Conservation (phyloP, 495 filamentous ascomycete species). For the Aspergillus haitiensis region DNA sequence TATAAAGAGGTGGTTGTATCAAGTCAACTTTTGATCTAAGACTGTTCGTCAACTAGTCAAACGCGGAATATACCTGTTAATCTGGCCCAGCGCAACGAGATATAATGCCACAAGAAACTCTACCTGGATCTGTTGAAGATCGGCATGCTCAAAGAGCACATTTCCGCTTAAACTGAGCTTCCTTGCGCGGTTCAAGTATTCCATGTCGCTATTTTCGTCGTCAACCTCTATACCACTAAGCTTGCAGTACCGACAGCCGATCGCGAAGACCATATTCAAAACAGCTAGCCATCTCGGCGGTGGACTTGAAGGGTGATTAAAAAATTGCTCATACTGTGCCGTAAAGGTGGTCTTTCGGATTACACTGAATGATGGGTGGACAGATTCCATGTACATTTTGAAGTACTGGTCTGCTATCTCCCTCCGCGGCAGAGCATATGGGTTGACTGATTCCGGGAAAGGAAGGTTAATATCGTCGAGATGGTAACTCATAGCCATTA, state of each 20-base stretch:
- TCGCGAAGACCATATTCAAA: slow-evolving; percentile 66
- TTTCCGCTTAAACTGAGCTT: slow-evolving; percentile 50
- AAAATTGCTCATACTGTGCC: slow-evolving; percentile 44
- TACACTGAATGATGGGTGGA: slow-evolving; percentile 59
- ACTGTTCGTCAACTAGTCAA: background rate
- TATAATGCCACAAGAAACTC: slow-evolving; percentile 57
- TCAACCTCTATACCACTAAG: slow-evolving; percentile 38
- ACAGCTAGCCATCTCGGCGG: slow-evolving; percentile 55
- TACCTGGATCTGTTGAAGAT: slow-evolving; percentile 61
- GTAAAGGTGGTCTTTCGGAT: slow-evolving; percentile 46
- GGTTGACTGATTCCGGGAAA: slow-evolving; percentile 43
- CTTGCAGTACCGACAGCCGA: slow-evolving; percentile 51
- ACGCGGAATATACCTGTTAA: slow-evolving; percentile 55
- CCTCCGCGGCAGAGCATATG: slow-evolving; percentile 51
- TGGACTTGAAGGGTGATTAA: slow-evolving; percentile 24
- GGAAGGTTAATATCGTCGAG: slow-evolving; percentile 55
- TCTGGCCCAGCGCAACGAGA: slow-evolving; percentile 56
- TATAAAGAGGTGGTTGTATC: slow-evolving; percentile 26
- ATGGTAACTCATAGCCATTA: slow-evolving; percentile 53
- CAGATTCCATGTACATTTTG: slow-evolving; percentile 54
- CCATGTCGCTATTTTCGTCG: slow-evolving; percentile 49
- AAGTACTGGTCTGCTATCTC: slow-evolving; percentile 53
- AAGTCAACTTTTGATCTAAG: background rate
- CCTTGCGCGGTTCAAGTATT: slow-evolving; percentile 60
- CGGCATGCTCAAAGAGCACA: slow-evolving; percentile 54